Evolutionary conservation across 2,329 filamentous ascomycete species (phyloP).

Genomic region (Ophiocordyceps australis): DNA sequence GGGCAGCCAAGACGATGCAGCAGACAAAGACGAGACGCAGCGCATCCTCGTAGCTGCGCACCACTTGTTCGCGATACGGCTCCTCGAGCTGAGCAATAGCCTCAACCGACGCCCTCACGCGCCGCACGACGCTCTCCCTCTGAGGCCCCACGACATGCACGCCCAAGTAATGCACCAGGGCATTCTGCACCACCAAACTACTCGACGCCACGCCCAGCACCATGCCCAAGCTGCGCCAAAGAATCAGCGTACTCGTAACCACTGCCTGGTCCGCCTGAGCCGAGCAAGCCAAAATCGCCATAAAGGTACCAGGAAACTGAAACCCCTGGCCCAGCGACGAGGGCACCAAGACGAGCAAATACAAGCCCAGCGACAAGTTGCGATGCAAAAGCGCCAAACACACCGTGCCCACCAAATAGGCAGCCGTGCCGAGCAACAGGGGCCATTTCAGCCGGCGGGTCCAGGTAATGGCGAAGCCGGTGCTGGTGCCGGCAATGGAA

Average conservation of each 20-base stretch:
- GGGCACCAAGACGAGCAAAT: conserved; percentile 38
- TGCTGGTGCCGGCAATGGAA: conserved; percentile 33
- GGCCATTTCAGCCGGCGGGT: conserved; percentile 42
- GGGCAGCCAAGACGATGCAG: conserved; percentile 24
- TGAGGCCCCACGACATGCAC: conserved; percentile 37
- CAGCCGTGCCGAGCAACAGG: conserved; percentile 27
- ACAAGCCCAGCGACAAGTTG: conserved; percentile 29
- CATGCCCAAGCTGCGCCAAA: conserved; percentile 54
- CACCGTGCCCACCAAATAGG: conserved; percentile 30
- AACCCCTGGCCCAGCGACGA: conserved; percentile 42
- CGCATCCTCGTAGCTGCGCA: conserved; percentile 33
- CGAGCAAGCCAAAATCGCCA: conserved; percentile 41
- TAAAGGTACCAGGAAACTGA: conserved; percentile 44
- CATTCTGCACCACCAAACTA: conserved; percentile 58
- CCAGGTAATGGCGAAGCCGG: conserved; percentile 43
- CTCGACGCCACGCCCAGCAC: conserved; percentile 58
- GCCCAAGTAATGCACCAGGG: conserved; percentile 40
- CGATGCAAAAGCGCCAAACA: conserved; percentile 29
- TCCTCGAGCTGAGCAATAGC: conserved; percentile 25
- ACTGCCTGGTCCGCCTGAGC: conserved; percentile 46
- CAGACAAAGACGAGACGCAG: conserved; percentile 26
- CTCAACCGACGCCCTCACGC: conserved; percentile 34
- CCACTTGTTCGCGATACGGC: conserved; percentile 32
- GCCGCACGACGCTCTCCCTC: conserved; percentile 34
- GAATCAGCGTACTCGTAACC: conserved; percentile 48